Base-by-base conservation (phyloP, 106 monocot species). In the Xerophyta viscosa region DNA sequence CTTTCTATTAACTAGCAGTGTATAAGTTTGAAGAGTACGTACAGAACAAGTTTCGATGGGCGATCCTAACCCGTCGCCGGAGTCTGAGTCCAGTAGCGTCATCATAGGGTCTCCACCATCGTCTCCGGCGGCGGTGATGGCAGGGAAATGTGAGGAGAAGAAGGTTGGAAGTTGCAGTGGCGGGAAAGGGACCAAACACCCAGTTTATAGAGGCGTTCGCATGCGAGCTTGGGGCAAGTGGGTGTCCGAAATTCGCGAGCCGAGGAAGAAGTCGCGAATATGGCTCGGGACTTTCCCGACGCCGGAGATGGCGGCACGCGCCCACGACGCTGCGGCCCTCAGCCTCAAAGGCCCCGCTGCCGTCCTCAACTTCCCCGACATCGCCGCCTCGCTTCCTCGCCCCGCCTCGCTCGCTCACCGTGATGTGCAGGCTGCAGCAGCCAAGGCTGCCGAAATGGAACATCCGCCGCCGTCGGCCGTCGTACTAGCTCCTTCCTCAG, bases 211-310 rank as follows among this genome's bases (percentile, higher is more conserved):
- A 21, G 77, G 77, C 8, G 77, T 78, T 12, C 57, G 77, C 29
- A 72, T 67, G 77, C 55, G 77, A 14, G 59, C 48, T 8, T 78
- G 77, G 77, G 77, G 77, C 9, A 78, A 78, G 52, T 78, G 77
- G 77, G 77, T 78, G 46, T 72, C 77, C 23, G 77, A 78, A 63
- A 78, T 78, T 50, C 56, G 77, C 0, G 67, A 72, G 50, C 77
- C 77, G 0, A 48, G 63, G 22, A 72, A 78, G 53, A 78, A 78
- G 48, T 67, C 77, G 15, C 61, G 77, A 20, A 78, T 78, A 27
- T 78, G 77, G 77, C 67, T 78, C 8, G 77, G 77, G 18, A 78
- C 77, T 30, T 78, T 72, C 37, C 46, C 77, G 12, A 72, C 67
- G 12, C 61, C 77, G 6, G 77, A 78, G 47, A 78, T 78, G 77